These are phyloP conservation scores for Mortierella sp. DNA, from an alignment of 371 early-diverging fungal genomes.

Conservation along the genomic window DNA sequence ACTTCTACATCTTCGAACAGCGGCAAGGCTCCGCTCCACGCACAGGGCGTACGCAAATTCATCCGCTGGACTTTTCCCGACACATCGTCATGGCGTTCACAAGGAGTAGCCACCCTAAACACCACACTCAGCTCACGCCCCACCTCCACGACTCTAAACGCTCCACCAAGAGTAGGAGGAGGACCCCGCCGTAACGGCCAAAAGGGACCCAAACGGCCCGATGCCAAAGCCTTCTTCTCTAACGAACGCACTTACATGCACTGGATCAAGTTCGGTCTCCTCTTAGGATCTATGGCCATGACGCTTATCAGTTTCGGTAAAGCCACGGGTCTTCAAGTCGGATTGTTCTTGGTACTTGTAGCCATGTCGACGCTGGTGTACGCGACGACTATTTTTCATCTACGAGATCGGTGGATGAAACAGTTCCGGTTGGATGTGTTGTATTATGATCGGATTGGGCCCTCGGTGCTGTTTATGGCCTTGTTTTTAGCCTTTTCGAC, in stretches of 20 bases:
- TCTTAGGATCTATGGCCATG: constrained; percentile 82
- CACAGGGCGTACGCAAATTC: background rate
- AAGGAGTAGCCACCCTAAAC: background rate
- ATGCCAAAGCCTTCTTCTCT: constrained; percentile 96
- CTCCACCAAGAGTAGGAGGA: background rate
- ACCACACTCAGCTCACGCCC: background rate
- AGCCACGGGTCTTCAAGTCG: constrained; percentile 61
- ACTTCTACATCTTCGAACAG: background rate
- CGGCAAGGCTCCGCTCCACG: background rate
- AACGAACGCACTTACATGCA: constrained; percentile 95
- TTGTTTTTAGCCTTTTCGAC: constrained; percentile 45
- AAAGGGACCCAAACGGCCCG: constrained; percentile 58
- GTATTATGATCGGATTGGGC: constrained; percentile 45
- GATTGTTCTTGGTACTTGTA: constrained; percentile 38
- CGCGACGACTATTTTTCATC: constrained; percentile 35
- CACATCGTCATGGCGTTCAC: too few species aligned
- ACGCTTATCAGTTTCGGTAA: constrained; percentile 87
- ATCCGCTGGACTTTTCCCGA: background rate
- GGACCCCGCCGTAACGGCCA: background rate
- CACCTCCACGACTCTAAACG: background rate
- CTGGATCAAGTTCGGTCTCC: constrained; percentile 88
- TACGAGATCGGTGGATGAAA: constrained; percentile 45
- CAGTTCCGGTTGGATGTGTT: constrained; percentile 27
- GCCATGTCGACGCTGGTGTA: constrained; percentile 40
- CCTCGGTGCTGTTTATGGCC: constrained; percentile 34